Evolutionary conservation across 2,329 filamentous ascomycete species (phyloP).

Genomic region (Sclerotinia minor): DNA sequence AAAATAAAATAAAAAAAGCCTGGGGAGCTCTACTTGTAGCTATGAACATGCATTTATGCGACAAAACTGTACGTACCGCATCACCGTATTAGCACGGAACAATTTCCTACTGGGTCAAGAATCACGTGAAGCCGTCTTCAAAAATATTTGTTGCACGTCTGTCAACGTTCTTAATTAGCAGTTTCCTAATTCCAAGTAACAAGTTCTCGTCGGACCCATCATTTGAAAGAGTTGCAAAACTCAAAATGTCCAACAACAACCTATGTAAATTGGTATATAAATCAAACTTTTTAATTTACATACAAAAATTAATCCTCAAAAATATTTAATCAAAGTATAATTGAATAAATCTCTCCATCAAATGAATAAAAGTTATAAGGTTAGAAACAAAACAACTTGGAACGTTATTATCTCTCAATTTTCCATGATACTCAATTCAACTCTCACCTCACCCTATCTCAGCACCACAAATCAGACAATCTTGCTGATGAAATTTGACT

Average conservation of each 20-base stretch:
- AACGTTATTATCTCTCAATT: no score
- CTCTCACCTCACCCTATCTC: no score
- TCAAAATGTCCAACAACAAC: background rate
- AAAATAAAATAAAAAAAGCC: background rate
- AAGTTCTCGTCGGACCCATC: background rate
- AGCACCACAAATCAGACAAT: no score
- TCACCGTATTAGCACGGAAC: conserved; percentile 1
- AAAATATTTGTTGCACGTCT: conserved; percentile 1
- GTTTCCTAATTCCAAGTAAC: background rate
- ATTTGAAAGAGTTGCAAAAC: background rate
- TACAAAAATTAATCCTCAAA: no score
- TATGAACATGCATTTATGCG: background rate
- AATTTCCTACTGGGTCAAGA: background rate
- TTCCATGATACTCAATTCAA: no score
- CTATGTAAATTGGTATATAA: background rate
- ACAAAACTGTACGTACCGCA: background rate
- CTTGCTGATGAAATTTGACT: no score
- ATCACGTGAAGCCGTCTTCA: background rate
- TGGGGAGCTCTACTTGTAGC: background rate
- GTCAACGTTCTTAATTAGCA: no score
- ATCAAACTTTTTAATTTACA: no score
- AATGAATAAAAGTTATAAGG: no score
- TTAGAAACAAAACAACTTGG: no score
- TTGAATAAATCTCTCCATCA: no score
- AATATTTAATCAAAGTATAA: no score